These are phyloP conservation scores for Ephemerocybe angulata DNA, from an alignment of 768 basidiomycete genomes.

Conservation along the genomic window DNA sequence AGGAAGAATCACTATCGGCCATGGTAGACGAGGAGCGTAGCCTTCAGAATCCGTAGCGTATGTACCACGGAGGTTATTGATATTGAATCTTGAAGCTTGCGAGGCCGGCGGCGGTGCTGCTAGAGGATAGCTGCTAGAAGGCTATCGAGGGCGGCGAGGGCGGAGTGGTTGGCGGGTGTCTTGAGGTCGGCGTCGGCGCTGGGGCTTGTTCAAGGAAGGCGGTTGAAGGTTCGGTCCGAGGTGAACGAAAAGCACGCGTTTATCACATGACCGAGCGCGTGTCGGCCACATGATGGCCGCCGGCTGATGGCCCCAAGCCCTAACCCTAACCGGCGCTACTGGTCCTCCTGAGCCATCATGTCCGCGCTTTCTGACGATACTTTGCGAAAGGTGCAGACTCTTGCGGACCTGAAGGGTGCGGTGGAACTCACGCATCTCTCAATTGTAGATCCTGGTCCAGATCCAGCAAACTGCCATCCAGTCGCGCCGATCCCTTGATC, in stretches of 20 bases:
- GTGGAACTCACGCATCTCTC: neutral
- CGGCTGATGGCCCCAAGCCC: neutral
- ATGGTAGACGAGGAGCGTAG: conserved; percentile 3
- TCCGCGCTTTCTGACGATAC: conserved; percentile 80
- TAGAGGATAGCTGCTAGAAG: neutral
- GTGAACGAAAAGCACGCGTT: neutral
- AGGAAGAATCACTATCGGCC: conserved; percentile 13
- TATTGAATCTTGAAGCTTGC: too few relatives aligned
- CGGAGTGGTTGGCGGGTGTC: neutral
- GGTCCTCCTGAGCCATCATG: conserved; percentile 18
- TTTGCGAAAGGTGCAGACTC: conserved; percentile 60
- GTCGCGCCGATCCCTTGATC: conserved; percentile 73
- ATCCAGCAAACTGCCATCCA: conserved; percentile 89
- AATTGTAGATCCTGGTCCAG: conserved; percentile 84
- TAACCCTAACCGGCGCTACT: conserved; percentile 3
- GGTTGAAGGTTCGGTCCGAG: neutral
- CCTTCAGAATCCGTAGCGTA: neutral
- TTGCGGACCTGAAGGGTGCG: conserved; percentile 15
- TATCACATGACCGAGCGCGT: neutral
- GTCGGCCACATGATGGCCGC: too few relatives aligned
- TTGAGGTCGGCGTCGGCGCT: neutral
- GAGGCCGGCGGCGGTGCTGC: too few relatives aligned
- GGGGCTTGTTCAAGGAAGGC: neutral
- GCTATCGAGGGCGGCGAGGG: neutral
- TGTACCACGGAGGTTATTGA: too few relatives aligned